phyloP scores from a whole-genome alignment of 208 protist genomes.

The Acanthamoeba healyi region DNA sequence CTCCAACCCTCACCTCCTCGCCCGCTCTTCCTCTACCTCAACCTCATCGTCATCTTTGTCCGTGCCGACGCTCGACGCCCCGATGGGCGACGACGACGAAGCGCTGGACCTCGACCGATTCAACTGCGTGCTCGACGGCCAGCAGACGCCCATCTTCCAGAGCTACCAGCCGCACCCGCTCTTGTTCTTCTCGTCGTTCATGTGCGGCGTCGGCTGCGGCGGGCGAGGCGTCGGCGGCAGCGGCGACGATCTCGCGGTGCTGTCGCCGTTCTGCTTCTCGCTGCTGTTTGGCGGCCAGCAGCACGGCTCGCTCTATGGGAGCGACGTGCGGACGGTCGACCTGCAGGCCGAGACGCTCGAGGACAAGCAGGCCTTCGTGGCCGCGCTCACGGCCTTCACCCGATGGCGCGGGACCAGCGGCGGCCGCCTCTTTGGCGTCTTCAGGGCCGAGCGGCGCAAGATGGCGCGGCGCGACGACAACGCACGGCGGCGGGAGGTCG shows the following conservation, averaged over 20 bases:
- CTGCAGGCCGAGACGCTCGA: slow-evolving; percentile 23
- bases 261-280: slow-evolving; percentile 32
- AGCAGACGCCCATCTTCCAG: slow-evolving; percentile 42
- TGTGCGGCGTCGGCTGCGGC: background rate
- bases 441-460: background rate
- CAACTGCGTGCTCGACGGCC: slow-evolving; percentile 38
- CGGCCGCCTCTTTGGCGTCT: background rate
- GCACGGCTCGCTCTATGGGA: background rate
- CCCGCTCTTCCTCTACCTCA: background rate
- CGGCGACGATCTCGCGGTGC: background rate
- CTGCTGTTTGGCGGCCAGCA: background rate
- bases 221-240: background rate
- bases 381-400: background rate
- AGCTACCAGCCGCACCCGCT: background rate
- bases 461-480: background rate
- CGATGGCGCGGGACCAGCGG: background rate
- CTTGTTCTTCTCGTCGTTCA: background rate
- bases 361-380: slow-evolving; percentile 42
- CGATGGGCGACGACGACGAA: background rate
- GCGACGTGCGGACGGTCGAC: slow-evolving; percentile 13
- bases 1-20: background rate
- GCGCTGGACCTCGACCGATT: background rate
- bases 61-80: background rate
- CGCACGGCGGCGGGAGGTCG: background rate
- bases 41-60: background rate